phyloP scores from a whole-genome alignment of 306 rosid species.

The Mimosa pudica region DNA sequence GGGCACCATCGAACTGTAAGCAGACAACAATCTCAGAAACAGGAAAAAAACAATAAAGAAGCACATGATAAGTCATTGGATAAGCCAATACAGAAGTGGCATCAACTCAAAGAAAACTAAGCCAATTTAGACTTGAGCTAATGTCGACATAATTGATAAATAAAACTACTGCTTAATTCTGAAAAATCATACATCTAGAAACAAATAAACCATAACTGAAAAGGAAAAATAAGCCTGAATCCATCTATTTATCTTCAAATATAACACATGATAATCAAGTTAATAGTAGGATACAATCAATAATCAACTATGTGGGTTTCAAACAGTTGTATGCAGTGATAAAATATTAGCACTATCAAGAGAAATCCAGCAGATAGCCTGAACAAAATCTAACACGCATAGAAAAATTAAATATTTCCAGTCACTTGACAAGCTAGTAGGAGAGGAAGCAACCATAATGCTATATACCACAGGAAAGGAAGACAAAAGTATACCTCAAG shows the following conservation, averaged over 20 bases:
- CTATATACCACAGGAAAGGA: not conserved
- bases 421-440: conserved; percentile 1
- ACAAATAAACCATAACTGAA: conserved; percentile 14
- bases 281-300: not conserved
- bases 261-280: conserved; percentile 9
- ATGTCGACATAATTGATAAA: conserved; percentile 4
- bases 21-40: conserved; percentile 30
- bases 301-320: conserved; percentile 11
- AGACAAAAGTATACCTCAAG: conserved; percentile 63
- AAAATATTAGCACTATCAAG: not conserved
- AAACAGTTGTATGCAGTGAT: not conserved
- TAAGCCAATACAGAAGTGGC: conserved; percentile 19
- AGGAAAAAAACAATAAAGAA: not conserved
- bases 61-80: not conserved
- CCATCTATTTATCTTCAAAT: conserved; percentile 5
- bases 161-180: not conserved
- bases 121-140: not conserved
- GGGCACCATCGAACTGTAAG: conserved; percentile 53
- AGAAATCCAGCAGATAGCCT: not conserved
- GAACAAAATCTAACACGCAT: not conserved
- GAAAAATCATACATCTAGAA: conserved; percentile 11
- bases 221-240: not conserved
- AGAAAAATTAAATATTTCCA: not conserved
- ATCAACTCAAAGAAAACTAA: not conserved
- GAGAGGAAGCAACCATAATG: not conserved